Conservation (phyloP, 179 eudicot genomes). For the Patellifolia procumbens region DNA sequence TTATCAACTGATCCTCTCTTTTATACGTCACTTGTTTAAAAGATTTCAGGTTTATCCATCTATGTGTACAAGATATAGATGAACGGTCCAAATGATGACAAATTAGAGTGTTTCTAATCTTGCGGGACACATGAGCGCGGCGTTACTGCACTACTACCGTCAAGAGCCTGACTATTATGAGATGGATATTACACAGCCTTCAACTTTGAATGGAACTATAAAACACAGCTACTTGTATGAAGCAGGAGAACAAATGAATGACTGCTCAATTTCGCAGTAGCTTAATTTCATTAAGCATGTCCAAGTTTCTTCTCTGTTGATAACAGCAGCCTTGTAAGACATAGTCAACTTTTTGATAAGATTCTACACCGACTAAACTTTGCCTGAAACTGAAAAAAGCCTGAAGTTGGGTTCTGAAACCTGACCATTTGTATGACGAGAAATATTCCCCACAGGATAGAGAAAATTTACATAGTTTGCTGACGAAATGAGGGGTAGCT, state of each 20-base stretch:
- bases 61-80: not conserved
- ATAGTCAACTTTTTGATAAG: not conserved
- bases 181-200: not conserved
- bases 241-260: not conserved
- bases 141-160: not conserved
- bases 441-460: not conserved
- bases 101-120: not conserved
- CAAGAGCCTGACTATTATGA: not conserved
- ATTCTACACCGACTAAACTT: not conserved
- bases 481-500: not conserved
- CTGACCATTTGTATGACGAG: not conserved
- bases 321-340: not conserved
- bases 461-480: not conserved
- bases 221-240: slow-evolving; percentile 16
- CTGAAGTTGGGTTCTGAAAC: not conserved
- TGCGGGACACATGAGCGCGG: not conserved
- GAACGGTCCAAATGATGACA: slow-evolving; percentile 2
- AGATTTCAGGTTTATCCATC: not conserved
- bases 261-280: not conserved
- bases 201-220: not conserved
- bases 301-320: not conserved
- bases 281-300: not conserved
- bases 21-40: not conserved
- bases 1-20: slow-evolving; percentile 6
- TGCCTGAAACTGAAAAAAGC: not conserved